A percentile compares a stretch with the other conserved stretches of the same genome.
Evolutionary conservation across 2,329 filamentous ascomycete species (phyloP).

Genomic region (Thermothelomyces thermophilus): DNA sequence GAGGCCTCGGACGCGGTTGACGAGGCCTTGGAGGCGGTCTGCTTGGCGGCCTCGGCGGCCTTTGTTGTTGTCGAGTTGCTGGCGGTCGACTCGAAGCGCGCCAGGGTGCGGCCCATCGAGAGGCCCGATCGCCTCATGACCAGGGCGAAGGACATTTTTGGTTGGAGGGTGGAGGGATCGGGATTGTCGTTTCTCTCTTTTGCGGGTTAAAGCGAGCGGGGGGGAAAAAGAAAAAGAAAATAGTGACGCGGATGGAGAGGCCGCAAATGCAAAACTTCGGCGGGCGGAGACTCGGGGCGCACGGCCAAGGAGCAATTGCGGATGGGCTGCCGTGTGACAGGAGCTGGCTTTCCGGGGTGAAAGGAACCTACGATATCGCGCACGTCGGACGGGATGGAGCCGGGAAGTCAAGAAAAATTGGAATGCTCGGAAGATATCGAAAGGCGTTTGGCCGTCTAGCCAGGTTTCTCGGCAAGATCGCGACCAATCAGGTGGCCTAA

Average conservation of each 20-base stretch:
- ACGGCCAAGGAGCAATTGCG: conserved; percentile 6
- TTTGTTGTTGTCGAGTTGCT: conserved; percentile 26
- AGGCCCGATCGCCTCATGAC: conserved; percentile 38
- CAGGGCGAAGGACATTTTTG: conserved; percentile 25
- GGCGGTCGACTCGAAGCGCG: conserved; percentile 53
- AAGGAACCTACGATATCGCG: conserved; percentile 24
- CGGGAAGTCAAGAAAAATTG: conserved; percentile 26
- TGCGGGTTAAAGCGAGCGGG: not conserved
- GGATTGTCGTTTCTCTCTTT: too few relatives aligned
- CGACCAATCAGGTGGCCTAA: conserved; percentile 26
- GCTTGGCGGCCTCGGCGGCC: conserved; percentile 35
- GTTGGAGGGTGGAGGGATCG: not conserved
- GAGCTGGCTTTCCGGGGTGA: conserved; percentile 12
- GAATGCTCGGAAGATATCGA: conserved; percentile 32
- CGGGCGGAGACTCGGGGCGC: conserved; percentile 6
- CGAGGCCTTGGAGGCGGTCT: conserved; percentile 37
- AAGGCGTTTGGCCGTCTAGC: conserved; percentile 18
- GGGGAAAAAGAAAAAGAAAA: conserved; percentile 2
- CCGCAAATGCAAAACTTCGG: conserved; percentile 1
- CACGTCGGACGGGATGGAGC: conserved; percentile 16
- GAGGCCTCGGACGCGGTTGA: conserved; percentile 40
- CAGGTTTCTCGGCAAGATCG: conserved; percentile 18
- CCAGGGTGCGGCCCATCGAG: conserved; percentile 38
- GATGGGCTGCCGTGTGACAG: conserved; percentile 12
- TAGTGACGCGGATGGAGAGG: not conserved